Percentiles rank a stretch among this genome's conserved stretches.
These are phyloP conservation scores for Allium fistulosum DNA, from an alignment of 106 monocot species.

Conservation along the genomic window DNA sequence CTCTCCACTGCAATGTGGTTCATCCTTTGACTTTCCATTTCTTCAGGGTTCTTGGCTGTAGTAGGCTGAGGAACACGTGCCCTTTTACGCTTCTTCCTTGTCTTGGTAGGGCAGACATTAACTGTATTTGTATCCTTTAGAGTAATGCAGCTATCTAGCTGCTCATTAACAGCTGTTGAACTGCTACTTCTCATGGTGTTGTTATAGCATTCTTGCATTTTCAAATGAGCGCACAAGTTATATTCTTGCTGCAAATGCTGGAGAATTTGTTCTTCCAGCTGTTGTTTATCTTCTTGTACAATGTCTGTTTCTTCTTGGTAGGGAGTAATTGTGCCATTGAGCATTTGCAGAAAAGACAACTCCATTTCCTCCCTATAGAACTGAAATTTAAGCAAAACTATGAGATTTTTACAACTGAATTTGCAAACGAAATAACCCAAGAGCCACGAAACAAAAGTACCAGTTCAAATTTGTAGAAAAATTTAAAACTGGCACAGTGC, in stretches of 20 bases:
- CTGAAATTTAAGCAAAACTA: neutral
- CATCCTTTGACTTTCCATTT: conserved; percentile 77
- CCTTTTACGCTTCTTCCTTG: conserved; percentile 35
- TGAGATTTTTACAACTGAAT: neutral
- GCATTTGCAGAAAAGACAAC: conserved; percentile 4
- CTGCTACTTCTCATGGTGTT: neutral
- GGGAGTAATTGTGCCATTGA: neutral
- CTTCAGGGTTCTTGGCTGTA: conserved; percentile 41
- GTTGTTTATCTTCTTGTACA: neutral
- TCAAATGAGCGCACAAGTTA: neutral
- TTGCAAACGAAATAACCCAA: neutral
- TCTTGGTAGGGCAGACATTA: neutral
- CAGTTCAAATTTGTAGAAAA: neutral
- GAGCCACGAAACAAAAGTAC: neutral
- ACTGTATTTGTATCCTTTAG: neutral
- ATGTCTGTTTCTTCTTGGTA: neutral
- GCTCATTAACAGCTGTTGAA: neutral
- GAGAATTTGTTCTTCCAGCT: neutral
- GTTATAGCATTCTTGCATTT: neutral
- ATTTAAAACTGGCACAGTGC: neutral
- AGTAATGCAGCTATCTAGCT: neutral
- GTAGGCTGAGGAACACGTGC: neutral
- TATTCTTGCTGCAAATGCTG: neutral
- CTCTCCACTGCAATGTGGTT: conserved; percentile 90
- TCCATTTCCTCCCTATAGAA: neutral